These are phyloP conservation scores for Nannochloropsis gaditana DNA, from an alignment of 108 stramenopile genomes.

Conservation along the genomic window DNA sequence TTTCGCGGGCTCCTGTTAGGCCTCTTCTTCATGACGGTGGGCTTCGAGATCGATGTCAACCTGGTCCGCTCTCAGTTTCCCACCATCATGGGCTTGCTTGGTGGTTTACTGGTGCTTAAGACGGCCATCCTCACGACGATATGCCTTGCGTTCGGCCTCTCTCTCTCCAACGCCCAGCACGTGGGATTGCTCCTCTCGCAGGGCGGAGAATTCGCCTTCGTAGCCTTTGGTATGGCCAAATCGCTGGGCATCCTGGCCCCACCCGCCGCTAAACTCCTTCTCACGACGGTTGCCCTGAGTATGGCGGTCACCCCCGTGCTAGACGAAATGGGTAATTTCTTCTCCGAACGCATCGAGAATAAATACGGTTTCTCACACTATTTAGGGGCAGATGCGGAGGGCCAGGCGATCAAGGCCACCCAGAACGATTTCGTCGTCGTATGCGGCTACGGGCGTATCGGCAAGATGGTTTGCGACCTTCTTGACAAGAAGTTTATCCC, in stretches of 20 bases:
- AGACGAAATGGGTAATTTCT: conserved; percentile 51
- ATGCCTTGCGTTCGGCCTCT: conserved; percentile 70
- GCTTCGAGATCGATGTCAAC: conserved; percentile 82
- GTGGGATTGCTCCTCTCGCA: conserved; percentile 80
- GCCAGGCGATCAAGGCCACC: conserved; percentile 66
- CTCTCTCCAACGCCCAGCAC: conserved; percentile 68
- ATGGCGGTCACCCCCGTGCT: conserved; percentile 86
- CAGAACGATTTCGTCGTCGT: conserved; percentile 86
- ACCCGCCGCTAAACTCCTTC: conserved; percentile 71
- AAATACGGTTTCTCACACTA: conserved; percentile 77
- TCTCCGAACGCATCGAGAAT: conserved; percentile 74
- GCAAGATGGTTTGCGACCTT: conserved; percentile 86
- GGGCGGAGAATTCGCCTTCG: conserved; percentile 97
- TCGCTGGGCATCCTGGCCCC: conserved; percentile 70
- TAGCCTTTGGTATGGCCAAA: conserved; percentile 84
- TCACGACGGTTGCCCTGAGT: conserved; percentile 85
- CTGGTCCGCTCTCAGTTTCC: conserved; percentile 67
- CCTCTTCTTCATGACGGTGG: conserved; percentile 92
- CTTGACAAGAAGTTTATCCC: conserved; percentile 82
- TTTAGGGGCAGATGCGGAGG: conserved; percentile 76
- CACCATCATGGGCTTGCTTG: conserved; percentile 63
- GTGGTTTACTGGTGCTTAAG: conserved; percentile 75
- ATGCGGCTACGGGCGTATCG: conserved; percentile 86
- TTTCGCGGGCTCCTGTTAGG: conserved; percentile 88
- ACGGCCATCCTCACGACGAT: conserved; percentile 66